phyloP scores from a whole-genome alignment of 257 asterid species.

The Capsicum rhomboideum region DNA sequence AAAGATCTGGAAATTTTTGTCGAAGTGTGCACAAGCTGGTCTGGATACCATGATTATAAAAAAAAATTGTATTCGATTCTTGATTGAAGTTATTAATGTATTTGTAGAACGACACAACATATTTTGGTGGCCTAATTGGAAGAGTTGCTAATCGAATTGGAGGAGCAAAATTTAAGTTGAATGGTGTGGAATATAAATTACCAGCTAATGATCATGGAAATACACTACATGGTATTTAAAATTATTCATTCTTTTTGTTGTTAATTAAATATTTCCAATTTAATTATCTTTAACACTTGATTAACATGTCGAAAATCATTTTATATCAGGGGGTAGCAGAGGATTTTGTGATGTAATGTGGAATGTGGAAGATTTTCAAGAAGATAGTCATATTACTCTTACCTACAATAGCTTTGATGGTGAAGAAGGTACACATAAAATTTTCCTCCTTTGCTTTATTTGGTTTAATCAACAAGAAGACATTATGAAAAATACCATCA shows the following conservation, averaged over 20 bases:
- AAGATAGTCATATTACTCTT: constrained; percentile 45
- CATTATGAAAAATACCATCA: background rate
- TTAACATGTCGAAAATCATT: background rate
- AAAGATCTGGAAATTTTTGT: background rate
- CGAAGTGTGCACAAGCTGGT: too few relatives aligned
- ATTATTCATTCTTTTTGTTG: background rate
- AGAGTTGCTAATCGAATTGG: constrained; percentile 86
- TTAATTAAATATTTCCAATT: background rate
- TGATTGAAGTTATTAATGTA: background rate
- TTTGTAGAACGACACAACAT: constrained; percentile 59
- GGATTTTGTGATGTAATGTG: constrained; percentile 65
- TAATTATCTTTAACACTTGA: background rate
- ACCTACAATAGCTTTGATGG: constrained; percentile 61
- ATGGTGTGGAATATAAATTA: constrained; percentile 44
- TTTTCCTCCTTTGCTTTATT: background rate
- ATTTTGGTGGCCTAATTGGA: constrained; percentile 75
- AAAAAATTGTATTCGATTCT: background rate
- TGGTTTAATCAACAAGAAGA: background rate
- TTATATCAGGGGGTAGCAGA: constrained; percentile 46
- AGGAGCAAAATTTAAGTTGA: constrained; percentile 51
- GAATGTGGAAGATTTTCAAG: constrained; percentile 29
- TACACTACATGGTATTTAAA: constrained; percentile 65
- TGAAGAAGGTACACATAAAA: constrained; percentile 52
- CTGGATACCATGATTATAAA: too few relatives aligned
- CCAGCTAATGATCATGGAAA: constrained; percentile 78